phyloP scores from a whole-genome alignment of 495 filamentous ascomycete species.

The Penicillium lagena region DNA sequence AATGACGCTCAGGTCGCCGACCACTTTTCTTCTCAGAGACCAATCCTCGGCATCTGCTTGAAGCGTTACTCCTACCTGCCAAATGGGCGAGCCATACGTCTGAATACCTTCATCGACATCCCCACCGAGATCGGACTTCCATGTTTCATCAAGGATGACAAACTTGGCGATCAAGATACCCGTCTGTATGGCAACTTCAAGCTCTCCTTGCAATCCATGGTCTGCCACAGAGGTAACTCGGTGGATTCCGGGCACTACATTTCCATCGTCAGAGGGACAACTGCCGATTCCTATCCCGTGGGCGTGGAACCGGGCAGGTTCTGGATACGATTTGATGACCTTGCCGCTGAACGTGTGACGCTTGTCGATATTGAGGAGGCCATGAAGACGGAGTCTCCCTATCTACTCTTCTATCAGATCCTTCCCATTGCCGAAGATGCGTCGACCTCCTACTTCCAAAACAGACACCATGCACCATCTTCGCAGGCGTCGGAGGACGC shows the following conservation, averaged over 20 bases:
- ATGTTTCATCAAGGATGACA: conserved; percentile 82
- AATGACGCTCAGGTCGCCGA: conserved; percentile 64
- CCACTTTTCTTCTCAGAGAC: conserved; percentile 67
- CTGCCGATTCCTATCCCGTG: conserved; percentile 34
- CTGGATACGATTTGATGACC: conserved; percentile 91
- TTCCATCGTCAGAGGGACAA: conserved; percentile 65
- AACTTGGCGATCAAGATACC: conserved; percentile 54
- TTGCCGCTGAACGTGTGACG: conserved; percentile 62
- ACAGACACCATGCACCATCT: conserved; percentile 45
- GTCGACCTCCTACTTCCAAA: conserved; percentile 38
- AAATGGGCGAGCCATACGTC: conserved; percentile 59
- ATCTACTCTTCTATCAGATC: conserved; percentile 93
- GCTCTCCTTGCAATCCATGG: conserved; percentile 76
- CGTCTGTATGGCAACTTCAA: conserved; percentile 74
- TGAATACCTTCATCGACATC: conserved; percentile 82
- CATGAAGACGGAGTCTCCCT: conserved; percentile 80
- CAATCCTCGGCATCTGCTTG: conserved; percentile 83
- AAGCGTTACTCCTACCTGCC: conserved; percentile 80
- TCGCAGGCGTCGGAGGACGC: conserved; percentile 42
- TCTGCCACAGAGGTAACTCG: conserved; percentile 86
- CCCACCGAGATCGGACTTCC: conserved; percentile 83
- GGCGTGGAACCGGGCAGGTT: conserved; percentile 51
- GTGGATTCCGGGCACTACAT: conserved; percentile 93
- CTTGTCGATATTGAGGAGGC: conserved; percentile 72
- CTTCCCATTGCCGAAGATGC: conserved; percentile 72